Evolutionary conservation across 305 asterid genomes (phyloP), one percentile per base, ranked within the genome.

Genomic region (Fraxinus xanthoxyloides): DNA sequence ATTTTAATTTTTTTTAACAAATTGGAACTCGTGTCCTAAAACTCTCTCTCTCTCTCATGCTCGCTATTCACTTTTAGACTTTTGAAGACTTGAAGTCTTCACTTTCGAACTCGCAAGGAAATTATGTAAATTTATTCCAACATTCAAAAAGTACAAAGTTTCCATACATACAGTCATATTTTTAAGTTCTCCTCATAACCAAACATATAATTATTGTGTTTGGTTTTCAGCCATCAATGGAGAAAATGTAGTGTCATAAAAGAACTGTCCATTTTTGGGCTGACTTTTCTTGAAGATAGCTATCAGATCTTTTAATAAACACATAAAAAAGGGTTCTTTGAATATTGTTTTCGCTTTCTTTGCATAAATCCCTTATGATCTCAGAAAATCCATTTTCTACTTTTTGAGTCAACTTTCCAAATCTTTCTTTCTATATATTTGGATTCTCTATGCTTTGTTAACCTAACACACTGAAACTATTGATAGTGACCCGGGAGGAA

Each of bases 321-420:
- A 80, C 34, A 85, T 28, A 85, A 84, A 82, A 86, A n/a, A 2
- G 24, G 63, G 23, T 17, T 51, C 81, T 72, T 76, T 17, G 63
- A 31, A 83, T 26, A 28, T 76, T 77, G 77, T 82, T 85, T 86
- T 78, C 82, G 81, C 63, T 79, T 85, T 82, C 81, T 72, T 85
- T 85, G 82, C 82, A 75, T 48, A 36, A 15, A 40, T 17, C 48
- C 83, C 38, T 85, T 74, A 72, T 72, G 31, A 81, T 76, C 82
- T 86, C 84, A 72, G 19, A 15, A 84, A 82, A 51, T 78, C 36
- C 84, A 24, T 23, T 76, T 28, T 38, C 23, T 15, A 32, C 86
- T 80, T 87, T 88, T 86, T 82, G 88, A 89, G 89, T 84, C 30
- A 70, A 78, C 74, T 67, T 67, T 67, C 19, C 38, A 65, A 65